These are phyloP conservation scores for Fragilaria crotonensis DNA, from an alignment of 108 stramenopile genomes.

Conservation along the genomic window DNA sequence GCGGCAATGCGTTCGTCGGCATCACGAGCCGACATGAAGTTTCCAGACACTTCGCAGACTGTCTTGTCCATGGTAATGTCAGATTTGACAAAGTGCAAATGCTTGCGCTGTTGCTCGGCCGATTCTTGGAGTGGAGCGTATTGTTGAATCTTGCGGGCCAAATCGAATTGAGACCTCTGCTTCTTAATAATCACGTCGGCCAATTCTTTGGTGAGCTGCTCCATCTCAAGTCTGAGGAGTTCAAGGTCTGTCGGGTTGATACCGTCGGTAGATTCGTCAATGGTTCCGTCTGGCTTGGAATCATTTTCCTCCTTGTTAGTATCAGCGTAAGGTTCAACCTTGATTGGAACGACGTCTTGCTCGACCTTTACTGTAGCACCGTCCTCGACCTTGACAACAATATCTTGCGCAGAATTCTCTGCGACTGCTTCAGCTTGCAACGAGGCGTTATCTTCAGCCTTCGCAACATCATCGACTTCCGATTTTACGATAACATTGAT, in stretches of 20 bases:
- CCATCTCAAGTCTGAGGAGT: background rate
- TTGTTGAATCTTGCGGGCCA: conserved; percentile 40
- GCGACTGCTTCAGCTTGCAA: too few species aligned
- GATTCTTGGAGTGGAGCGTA: conserved; percentile 55
- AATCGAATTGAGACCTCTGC: conserved; percentile 35
- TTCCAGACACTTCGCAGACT: conserved; percentile 86
- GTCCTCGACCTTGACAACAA: background rate
- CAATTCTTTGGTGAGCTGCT: conserved; percentile 20
- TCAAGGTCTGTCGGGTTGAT: background rate
- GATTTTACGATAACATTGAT: background rate
- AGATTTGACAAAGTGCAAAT: conserved; percentile 67
- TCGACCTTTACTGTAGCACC: background rate
- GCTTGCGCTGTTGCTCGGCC: conserved; percentile 46
- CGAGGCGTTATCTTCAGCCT: background rate
- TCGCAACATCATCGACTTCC: conserved; percentile 4
- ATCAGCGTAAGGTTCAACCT: too few species aligned
- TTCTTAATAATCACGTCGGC: conserved; percentile 43
- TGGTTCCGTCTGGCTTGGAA: too few species aligned
- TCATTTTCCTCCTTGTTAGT: background rate
- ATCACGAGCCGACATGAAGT: conserved; percentile 84
- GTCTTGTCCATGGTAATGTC: conserved; percentile 82
- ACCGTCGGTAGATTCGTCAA: too few species aligned
- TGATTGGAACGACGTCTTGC: too few species aligned
- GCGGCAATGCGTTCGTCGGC: conserved; percentile 90
- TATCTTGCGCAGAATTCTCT: background rate